A percentile compares a stretch with the other conserved stretches of the same genome.
Conservation (phyloP, 73 alveolate species). For the Paramecium primaurelia region DNA sequence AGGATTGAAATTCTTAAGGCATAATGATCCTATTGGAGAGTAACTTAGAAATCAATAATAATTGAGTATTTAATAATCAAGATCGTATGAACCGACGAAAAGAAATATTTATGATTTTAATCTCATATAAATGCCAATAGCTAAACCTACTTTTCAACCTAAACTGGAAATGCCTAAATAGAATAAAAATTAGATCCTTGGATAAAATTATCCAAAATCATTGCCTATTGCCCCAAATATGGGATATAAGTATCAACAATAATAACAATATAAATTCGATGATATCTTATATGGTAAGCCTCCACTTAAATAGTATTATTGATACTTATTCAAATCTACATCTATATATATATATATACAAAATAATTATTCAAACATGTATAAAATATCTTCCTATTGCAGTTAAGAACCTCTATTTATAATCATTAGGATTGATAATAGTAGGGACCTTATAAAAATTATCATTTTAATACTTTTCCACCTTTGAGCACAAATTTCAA, state of each 20-base stretch:
- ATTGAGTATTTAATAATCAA: background rate
- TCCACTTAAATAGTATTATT: background rate
- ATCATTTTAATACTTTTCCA: background rate
- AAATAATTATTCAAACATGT: background rate
- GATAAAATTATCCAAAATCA: background rate
- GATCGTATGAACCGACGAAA: constrained; percentile 6
- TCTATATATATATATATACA: background rate
- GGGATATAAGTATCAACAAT: background rate
- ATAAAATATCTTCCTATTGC: background rate
- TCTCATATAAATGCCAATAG: background rate
- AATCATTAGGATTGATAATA: background rate
- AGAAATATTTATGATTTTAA: constrained; percentile 28
- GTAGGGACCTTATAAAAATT: background rate
- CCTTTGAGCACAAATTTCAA: constrained; percentile 12
- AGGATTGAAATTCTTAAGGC: background rate
- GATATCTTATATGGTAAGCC: background rate
- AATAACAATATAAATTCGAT: background rate
- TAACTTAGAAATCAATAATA: background rate
- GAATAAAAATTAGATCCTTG: background rate
- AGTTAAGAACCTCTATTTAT: background rate
- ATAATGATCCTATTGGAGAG: constrained; percentile 38
- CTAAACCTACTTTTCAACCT: background rate
- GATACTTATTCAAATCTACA: background rate
- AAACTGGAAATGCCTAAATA: constrained; percentile 3
- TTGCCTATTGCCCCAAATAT: constrained; percentile 11